Conservation (phyloP, 2,329 filamentous ascomycete species). For the Fusarium anguioides region DNA sequence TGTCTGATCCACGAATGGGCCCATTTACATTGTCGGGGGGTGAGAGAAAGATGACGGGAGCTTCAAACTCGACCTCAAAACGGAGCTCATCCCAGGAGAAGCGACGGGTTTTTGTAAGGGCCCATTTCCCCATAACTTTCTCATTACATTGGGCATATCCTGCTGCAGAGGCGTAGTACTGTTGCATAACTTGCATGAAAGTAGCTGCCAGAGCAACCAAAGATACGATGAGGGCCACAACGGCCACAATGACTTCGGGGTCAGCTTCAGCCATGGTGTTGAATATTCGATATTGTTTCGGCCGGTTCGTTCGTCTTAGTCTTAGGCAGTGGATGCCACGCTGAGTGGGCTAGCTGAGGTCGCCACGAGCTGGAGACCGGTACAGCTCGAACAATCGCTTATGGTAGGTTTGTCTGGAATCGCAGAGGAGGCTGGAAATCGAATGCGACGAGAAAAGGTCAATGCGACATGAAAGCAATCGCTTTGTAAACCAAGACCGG, state of each 20-base stretch:
- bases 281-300: neutral
- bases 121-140: constrained; percentile 62
- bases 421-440: neutral
- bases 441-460: neutral
- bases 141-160: constrained; percentile 61
- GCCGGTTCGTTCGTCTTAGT: constrained; percentile 10
- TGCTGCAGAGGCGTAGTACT: constrained; percentile 62
- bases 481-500: constrained; percentile 9
- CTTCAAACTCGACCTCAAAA: constrained; percentile 61
- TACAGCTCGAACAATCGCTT: neutral
- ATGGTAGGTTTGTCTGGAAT: neutral
- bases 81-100: constrained; percentile 59
- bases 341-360: neutral
- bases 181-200: constrained; percentile 60
- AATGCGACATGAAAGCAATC: neutral
- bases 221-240: constrained; percentile 60
- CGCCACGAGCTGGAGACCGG: neutral
- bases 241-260: constrained; percentile 54
- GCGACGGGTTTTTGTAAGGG: constrained; percentile 52
- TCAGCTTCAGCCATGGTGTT: constrained; percentile 35
- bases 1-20: constrained; percentile 45
- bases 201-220: constrained; percentile 59
- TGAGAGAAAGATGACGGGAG: constrained; percentile 63
- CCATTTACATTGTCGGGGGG: constrained; percentile 55
- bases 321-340: neutral